Conservation (phyloP, 495 filamentous ascomycete genomes). For the Neurospora sp. region DNA sequence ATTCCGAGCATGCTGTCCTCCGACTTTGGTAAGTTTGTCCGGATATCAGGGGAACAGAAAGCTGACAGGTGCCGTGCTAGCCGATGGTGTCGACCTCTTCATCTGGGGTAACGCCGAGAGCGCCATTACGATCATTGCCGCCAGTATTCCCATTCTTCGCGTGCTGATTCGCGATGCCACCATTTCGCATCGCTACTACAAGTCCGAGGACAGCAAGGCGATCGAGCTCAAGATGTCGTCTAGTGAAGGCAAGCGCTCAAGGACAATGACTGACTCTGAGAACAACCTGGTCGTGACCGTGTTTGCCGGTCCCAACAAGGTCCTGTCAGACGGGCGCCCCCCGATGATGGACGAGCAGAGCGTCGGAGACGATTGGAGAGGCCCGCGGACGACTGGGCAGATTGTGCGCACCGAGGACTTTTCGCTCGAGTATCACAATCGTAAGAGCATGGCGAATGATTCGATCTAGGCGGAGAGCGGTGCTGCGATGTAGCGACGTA, state of each 20-base stretch:
- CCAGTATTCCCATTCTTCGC: constrained; percentile 27
- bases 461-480: not conserved
- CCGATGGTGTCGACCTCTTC: constrained; percentile 12
- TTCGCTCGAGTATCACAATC: not conserved
- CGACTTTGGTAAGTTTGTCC: constrained; percentile 2
- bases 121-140: constrained; percentile 27
- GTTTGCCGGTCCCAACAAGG: not conserved
- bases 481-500: not conserved
- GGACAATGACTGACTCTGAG: not conserved
- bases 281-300: not conserved
- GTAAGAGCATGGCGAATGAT: not conserved
- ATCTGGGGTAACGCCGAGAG: constrained; percentile 21
- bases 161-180: constrained; percentile 16
- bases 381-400: not conserved
- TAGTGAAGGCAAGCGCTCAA: not conserved
- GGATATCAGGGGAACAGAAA: not conserved
- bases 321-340: not conserved
- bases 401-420: constrained; percentile 8
- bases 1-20: constrained; percentile 6
- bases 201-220: not conserved
- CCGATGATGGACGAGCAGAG: not conserved
- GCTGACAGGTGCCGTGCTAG: constrained; percentile 2
- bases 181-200: not conserved
- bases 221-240: not conserved
- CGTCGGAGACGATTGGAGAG: not conserved